phyloP scores from a whole-genome alignment of 2,329 filamentous ascomycete species.

The Venturia aucupariae region DNA sequence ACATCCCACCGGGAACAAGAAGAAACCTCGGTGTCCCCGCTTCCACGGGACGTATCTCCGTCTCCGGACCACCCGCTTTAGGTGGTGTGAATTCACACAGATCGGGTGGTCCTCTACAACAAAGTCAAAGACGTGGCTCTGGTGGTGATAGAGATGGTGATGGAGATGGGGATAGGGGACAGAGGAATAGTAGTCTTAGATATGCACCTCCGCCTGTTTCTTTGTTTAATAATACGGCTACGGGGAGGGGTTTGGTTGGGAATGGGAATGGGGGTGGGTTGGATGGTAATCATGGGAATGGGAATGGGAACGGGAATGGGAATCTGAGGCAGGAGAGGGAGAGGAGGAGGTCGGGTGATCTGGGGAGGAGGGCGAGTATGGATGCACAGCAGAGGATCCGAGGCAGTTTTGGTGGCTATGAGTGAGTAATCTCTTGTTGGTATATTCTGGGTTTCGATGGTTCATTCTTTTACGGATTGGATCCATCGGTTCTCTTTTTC shows the following conservation, averaged over 20 bases:
- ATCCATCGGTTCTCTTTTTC: too few species aligned
- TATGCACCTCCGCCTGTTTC: not conserved
- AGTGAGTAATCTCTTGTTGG: not conserved
- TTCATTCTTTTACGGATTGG: too few species aligned
- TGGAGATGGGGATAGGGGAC: too few species aligned
- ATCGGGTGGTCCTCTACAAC: not conserved
- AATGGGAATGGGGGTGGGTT: too few species aligned
- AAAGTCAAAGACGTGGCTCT: not conserved
- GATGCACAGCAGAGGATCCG: not conserved
- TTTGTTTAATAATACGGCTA: not conserved
- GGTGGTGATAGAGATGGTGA: too few species aligned
- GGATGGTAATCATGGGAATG: too few species aligned
- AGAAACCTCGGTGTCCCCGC: not conserved
- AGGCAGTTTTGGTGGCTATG: not conserved
- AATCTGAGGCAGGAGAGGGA: too few species aligned
- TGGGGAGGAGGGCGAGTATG: not conserved
- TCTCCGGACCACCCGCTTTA: not conserved
- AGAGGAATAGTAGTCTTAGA: not conserved
- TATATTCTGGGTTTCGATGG: not conserved
- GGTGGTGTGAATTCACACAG: not conserved
- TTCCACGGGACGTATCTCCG: not conserved
- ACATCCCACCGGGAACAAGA: not conserved
- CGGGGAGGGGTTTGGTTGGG: not conserved
- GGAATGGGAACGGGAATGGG: too few species aligned
- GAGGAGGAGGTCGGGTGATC: not conserved